phyloP scores from a whole-genome alignment of 495 filamentous ascomycete genomes.

The Opeltia flavorubescens region DNA sequence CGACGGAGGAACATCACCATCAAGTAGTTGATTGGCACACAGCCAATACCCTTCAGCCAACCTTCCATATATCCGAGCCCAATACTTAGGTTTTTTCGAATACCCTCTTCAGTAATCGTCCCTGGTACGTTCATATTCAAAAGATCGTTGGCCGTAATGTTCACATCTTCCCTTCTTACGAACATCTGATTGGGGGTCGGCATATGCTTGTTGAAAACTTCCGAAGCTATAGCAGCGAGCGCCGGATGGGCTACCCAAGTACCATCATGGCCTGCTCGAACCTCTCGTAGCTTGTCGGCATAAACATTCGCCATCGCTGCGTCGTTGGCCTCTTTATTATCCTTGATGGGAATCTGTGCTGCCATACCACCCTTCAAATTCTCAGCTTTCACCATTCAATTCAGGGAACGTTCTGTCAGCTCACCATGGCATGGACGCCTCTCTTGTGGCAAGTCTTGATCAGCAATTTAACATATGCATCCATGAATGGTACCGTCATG shows the following conservation, averaged over 20 bases:
- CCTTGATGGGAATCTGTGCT: constrained; percentile 96
- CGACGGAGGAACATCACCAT: constrained; percentile 40
- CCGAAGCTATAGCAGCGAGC: constrained; percentile 72
- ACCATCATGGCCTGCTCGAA: constrained; percentile 87
- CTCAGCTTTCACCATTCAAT: constrained; percentile 7
- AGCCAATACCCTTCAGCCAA: constrained; percentile 89
- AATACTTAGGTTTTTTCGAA: constrained; percentile 96
- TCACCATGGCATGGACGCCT: constrained; percentile 87
- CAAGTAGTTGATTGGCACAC: constrained; percentile 96
- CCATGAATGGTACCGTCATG: constrained; percentile 99
- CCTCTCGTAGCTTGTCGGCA: constrained; percentile 93
- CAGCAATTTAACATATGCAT: constrained; percentile 86
- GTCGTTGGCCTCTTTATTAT: constrained; percentile 78
- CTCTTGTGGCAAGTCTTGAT: constrained; percentile 96
- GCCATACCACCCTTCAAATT: constrained; percentile 72
- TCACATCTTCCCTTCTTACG: constrained; percentile 76
- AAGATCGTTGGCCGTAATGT: constrained; percentile 75
- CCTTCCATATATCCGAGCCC: constrained; percentile 97
- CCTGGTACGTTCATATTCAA: constrained; percentile 98
- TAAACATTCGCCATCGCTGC: constrained; percentile 87
- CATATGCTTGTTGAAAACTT: constrained; percentile 98
- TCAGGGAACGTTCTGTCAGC: neutral
- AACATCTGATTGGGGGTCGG: constrained; percentile 97
- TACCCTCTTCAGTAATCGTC: constrained; percentile 84
- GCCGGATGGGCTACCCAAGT: constrained; percentile 97